Evolutionary conservation across 1,139 yeast species (phyloP).

Genomic region (Hyphopichia wangnamkhiaoensis): DNA sequence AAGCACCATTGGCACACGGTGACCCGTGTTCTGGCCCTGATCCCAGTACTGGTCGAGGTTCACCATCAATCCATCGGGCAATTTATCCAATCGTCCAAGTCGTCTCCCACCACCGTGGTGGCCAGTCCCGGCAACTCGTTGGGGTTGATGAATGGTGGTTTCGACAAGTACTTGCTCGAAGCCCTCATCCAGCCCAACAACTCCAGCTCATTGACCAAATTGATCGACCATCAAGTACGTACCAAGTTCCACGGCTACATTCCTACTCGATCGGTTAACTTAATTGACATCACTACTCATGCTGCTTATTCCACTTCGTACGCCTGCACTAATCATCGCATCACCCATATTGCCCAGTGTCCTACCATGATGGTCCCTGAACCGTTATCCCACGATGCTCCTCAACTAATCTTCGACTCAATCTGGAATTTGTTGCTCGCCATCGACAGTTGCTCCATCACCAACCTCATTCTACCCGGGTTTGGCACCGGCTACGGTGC

Average conservation of each 20-base stretch:
- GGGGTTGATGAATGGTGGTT: constrained; percentile 30
- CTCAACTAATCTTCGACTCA: constrained; percentile 14
- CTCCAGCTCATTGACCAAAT: constrained; percentile 15
- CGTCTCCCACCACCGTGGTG: constrained; percentile 7
- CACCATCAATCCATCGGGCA: not conserved
- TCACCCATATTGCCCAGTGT: constrained; percentile 1
- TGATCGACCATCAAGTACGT: constrained; percentile 16
- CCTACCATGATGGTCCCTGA: constrained; percentile 18
- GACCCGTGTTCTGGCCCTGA: too few relatives aligned
- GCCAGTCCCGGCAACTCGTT: constrained; percentile 28
- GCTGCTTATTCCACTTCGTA: not conserved
- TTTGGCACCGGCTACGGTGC: constrained; percentile 31
- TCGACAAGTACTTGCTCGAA: constrained; percentile 22
- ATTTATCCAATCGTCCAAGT: not conserved
- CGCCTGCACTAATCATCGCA: not conserved
- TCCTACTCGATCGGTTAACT: constrained; percentile 7
- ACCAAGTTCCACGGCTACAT: constrained; percentile 19
- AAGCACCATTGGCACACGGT: too few relatives aligned
- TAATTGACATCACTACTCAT: constrained; percentile 4
- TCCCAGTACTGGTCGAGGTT: too few relatives aligned
- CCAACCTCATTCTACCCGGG: constrained; percentile 25
- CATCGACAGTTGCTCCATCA: not conserved
- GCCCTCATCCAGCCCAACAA: constrained; percentile 11
- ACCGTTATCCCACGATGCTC: constrained; percentile 5
- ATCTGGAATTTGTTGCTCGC: constrained; percentile 22